These are phyloP conservation scores for Furcasterigmium sp. DNA, from an alignment of 2,329 filamentous ascomycete species.

Conservation along the genomic window DNA sequence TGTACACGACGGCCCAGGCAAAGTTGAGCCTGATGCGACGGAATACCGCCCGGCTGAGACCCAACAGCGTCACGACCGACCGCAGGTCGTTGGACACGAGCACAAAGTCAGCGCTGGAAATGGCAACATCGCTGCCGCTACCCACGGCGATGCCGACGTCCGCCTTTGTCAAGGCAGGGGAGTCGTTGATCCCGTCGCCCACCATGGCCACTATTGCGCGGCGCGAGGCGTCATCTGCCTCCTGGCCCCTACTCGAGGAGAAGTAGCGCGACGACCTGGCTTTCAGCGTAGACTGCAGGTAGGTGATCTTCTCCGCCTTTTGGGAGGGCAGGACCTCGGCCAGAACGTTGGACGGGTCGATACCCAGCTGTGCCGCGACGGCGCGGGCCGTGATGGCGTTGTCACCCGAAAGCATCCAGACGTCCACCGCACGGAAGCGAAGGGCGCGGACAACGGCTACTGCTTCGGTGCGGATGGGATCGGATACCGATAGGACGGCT, in stretches of 20 bases:
- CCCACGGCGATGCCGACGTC: slow-evolving; percentile 84
- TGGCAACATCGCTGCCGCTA: slow-evolving; percentile 77
- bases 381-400: slow-evolving; percentile 79
- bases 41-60: slow-evolving; percentile 68
- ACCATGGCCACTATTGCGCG: slow-evolving; percentile 70
- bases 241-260: slow-evolving; percentile 4
- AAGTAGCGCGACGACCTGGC: slow-evolving; percentile 12
- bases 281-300: slow-evolving; percentile 51
- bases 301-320: slow-evolving; percentile 68
- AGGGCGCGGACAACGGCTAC: slow-evolving; percentile 59
- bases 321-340: slow-evolving; percentile 81
- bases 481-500: slow-evolving; percentile 70
- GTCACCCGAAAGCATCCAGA: slow-evolving; percentile 93
- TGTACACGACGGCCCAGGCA: slow-evolving; percentile 79
- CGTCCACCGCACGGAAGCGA: slow-evolving; percentile 58
- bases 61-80: slow-evolving; percentile 67
- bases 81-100: slow-evolving; percentile 67
- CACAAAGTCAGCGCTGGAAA: slow-evolving; percentile 77
- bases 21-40: slow-evolving; percentile 80
- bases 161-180: slow-evolving; percentile 72
- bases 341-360: slow-evolving; percentile 68
- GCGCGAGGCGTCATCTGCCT: slow-evolving; percentile 19
- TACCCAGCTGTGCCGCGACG: slow-evolving; percentile 71
- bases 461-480: slow-evolving; percentile 74
- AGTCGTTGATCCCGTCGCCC: slow-evolving; percentile 86